phyloP scores from a whole-genome alignment of 306 rosid species.

The Sesbania bispinosa region DNA sequence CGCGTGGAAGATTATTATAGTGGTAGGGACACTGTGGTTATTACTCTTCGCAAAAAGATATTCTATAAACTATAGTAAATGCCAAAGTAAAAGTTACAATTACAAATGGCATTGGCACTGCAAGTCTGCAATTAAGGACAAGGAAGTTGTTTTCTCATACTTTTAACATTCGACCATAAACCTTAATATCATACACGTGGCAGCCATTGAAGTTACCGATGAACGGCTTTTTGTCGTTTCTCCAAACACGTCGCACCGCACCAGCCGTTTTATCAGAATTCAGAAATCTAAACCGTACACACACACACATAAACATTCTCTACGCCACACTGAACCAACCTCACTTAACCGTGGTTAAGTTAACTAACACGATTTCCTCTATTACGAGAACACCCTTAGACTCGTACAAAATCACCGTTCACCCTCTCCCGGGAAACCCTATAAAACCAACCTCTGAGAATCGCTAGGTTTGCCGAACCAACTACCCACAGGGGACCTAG shows the following conservation, averaged over 20 bases:
- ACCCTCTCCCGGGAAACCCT: slow-evolving; percentile 21
- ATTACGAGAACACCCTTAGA: not conserved
- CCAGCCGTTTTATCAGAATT: slow-evolving; percentile 57
- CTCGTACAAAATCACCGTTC: not conserved
- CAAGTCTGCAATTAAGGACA: too few relatives aligned
- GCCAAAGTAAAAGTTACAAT: not conserved
- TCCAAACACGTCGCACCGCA: slow-evolving; percentile 9
- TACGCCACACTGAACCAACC: not conserved
- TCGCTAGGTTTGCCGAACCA: slow-evolving; percentile 86
- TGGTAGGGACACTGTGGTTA: not conserved
- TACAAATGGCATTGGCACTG: too few relatives aligned
- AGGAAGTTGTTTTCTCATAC: not conserved
- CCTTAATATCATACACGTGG: slow-evolving; percentile 35
- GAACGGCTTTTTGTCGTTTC: slow-evolving; percentile 20
- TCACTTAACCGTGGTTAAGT: slow-evolving; percentile 39
- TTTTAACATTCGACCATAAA: not conserved
- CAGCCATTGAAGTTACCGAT: slow-evolving; percentile 4
- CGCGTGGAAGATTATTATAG: not conserved
- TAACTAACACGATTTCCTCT: not conserved
- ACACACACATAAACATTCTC: not conserved
- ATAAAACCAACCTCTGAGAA: slow-evolving; percentile 59
- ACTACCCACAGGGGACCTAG: slow-evolving; percentile 45
- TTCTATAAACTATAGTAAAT: too few relatives aligned
- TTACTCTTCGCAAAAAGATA: not conserved
- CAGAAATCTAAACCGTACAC: slow-evolving; percentile 31